Evolutionary conservation across 257 asterid species (phyloP).

Genomic region (Osmanthus fragrans): DNA sequence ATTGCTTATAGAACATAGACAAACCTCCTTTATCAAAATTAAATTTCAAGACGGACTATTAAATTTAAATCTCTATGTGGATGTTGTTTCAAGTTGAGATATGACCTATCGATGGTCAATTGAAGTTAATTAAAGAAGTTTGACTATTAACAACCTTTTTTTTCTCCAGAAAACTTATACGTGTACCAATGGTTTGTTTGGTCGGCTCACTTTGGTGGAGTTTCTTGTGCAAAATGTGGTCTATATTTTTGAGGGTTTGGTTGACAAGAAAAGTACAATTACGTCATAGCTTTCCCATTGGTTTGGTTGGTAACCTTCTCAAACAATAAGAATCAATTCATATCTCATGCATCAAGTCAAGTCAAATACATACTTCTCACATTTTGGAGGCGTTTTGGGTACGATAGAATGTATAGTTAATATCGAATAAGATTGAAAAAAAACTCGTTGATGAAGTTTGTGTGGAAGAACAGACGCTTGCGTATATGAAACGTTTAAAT

Average conservation of each 20-base stretch:
- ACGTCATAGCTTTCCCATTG: conserved; percentile 28
- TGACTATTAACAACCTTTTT: background rate
- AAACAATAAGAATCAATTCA: conserved; percentile 6
- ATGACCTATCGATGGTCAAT: background rate
- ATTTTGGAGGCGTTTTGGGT: too few relatives aligned
- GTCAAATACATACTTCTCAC: background rate
- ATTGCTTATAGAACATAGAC: too few relatives aligned
- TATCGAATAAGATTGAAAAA: too few relatives aligned
- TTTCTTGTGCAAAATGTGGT: conserved; percentile 12
- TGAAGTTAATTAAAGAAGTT: background rate
- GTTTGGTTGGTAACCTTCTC: conserved; percentile 43
- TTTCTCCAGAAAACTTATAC: background rate
- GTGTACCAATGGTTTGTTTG: conserved; percentile 32
- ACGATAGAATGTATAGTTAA: too few relatives aligned
- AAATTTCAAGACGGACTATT: too few relatives aligned
- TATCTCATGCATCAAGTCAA: background rate
- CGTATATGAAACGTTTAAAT: too few relatives aligned
- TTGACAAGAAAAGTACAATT: conserved; percentile 10
- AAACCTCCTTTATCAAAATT: too few relatives aligned
- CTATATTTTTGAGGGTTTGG: conserved; percentile 32
- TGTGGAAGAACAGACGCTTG: too few relatives aligned
- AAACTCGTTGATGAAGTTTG: too few relatives aligned
- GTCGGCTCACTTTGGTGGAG: conserved; percentile 29
- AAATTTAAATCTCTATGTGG: too few relatives aligned
- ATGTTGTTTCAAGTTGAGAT: background rate